Conservation (phyloP, 352 stramenopile species). For the Pythium oligandrum region DNA sequence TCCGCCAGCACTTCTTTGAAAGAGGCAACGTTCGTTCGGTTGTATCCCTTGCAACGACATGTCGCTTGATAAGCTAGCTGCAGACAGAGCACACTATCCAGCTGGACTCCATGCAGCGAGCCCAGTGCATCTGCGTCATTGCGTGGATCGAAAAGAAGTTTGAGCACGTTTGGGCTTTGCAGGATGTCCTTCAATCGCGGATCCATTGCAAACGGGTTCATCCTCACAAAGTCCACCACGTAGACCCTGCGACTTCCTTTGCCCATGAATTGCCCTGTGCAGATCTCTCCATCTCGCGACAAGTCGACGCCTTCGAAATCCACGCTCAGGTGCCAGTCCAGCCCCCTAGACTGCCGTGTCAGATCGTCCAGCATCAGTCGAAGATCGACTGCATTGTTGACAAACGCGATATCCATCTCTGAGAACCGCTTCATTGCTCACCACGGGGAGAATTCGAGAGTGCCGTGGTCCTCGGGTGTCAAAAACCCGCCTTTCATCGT, state of each 20-base stretch:
- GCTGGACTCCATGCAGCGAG: slow-evolving; percentile 1
- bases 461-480: too few relatives aligned
- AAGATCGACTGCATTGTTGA: slow-evolving; percentile 1
- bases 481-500: too few relatives aligned
- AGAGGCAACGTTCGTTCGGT: not conserved
- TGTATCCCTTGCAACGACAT: not conserved
- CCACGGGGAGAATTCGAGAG: too few relatives aligned
- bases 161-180: not conserved
- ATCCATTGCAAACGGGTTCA: slow-evolving; percentile 2
- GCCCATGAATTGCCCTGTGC: slow-evolving; percentile 1
- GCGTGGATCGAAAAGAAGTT: slow-evolving; percentile 5
- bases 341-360: not conserved
- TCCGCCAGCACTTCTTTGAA: not conserved
- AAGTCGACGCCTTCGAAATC: slow-evolving; percentile 1
- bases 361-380: slow-evolving; percentile 3
- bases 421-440: slow-evolving; percentile 2
- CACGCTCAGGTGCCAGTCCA: slow-evolving; percentile 2
- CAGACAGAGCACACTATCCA: not conserved
- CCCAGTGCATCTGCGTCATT: slow-evolving; percentile 4
- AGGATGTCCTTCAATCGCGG: not conserved
- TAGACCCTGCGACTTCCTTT: slow-evolving; percentile 3
- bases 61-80: not conserved
- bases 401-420: slow-evolving; percentile 3
- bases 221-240: slow-evolving; percentile 2
- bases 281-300: slow-evolving; percentile 1